Conservation (phyloP, 192 early-diverging fungal species). For the Radiomyces spectabilis region DNA sequence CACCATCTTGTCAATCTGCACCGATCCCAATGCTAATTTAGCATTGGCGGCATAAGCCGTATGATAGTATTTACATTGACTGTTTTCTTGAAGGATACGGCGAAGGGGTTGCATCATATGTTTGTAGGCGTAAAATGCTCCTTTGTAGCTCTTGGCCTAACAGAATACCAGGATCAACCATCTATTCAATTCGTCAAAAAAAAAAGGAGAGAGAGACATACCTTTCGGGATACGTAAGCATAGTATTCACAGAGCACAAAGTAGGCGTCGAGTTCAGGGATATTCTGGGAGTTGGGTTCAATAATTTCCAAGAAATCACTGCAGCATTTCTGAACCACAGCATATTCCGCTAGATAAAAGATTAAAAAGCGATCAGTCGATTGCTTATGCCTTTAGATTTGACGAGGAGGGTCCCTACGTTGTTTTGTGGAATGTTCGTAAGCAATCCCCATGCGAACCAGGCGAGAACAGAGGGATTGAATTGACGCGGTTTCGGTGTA, state of each 20-base stretch:
- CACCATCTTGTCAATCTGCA: slow-evolving; percentile 15
- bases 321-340: slow-evolving; percentile 18
- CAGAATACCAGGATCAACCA: too few relatives aligned
- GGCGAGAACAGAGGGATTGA: slow-evolving; percentile 31
- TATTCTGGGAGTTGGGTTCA: slow-evolving; percentile 1
- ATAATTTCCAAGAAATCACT: slow-evolving; percentile 12
- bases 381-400: too few relatives aligned
- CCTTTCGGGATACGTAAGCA: slow-evolving; percentile 34
- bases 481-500: slow-evolving; percentile 10
- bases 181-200: too few relatives aligned
- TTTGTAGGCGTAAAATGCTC: slow-evolving; percentile 13
- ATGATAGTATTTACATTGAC: slow-evolving; percentile 8
- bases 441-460: slow-evolving; percentile 24
- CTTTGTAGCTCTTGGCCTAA: slow-evolving; percentile 10
- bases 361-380: too few relatives aligned
- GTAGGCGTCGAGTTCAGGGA: slow-evolving; percentile 13
- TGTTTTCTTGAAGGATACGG: neutral
- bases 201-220: slow-evolving; percentile 6
- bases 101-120: slow-evolving; percentile 12
- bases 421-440: slow-evolving; percentile 32
- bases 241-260: slow-evolving; percentile 33
- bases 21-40: slow-evolving; percentile 6
- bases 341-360: slow-evolving; percentile 1
- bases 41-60: slow-evolving; percentile 7
- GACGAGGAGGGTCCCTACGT: neutral